Percentiles rank a stretch among this genome's conserved stretches.
These are phyloP conservation scores for Trichoderma koningii DNA, from an alignment of 2,329 filamentous ascomycete genomes.

Conservation along the genomic window DNA sequence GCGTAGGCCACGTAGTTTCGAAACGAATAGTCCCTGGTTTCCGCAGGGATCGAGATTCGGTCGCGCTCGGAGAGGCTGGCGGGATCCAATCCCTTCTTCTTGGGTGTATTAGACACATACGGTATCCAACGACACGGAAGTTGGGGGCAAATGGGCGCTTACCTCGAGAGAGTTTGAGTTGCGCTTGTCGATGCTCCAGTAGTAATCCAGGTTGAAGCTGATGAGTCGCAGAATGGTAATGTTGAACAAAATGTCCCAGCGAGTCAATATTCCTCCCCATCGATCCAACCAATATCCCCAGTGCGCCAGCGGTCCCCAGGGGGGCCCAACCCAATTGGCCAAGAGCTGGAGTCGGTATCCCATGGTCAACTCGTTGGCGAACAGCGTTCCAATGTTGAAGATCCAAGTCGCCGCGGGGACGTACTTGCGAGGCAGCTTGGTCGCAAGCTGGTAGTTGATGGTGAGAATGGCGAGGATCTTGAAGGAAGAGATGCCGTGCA, in stretches of 20 bases:
- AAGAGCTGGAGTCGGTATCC: slow-evolving; percentile 75
- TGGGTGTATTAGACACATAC: slow-evolving; percentile 62
- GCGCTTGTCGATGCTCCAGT: slow-evolving; percentile 77
- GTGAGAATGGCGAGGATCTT: slow-evolving; percentile 82
- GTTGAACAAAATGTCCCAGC: slow-evolving; percentile 99
- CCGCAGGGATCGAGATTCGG: slow-evolving; percentile 75
- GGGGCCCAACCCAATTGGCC: slow-evolving; percentile 52
- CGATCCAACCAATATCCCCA: slow-evolving; percentile 76
- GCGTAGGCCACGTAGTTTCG: slow-evolving; percentile 87
- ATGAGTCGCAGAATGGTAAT: slow-evolving; percentile 89
- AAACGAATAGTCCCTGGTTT: slow-evolving; percentile 70
- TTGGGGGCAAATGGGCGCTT: slow-evolving; percentile 40
- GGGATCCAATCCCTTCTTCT: slow-evolving; percentile 97
- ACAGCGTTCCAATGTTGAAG: slow-evolving; percentile 84
- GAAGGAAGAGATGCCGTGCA: slow-evolving; percentile 82
- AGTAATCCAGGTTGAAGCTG: slow-evolving; percentile 96
- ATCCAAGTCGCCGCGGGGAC: slow-evolving; percentile 80
- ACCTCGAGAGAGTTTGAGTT: slow-evolving; percentile 77
- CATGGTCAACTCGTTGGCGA: slow-evolving; percentile 80
- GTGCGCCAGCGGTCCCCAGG: slow-evolving; percentile 50
- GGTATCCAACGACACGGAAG: neutral
- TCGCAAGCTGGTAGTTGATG: slow-evolving; percentile 80
- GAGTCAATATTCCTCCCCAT: slow-evolving; percentile 77
- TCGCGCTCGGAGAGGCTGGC: slow-evolving; percentile 85
- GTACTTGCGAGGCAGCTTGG: slow-evolving; percentile 66